A percentile compares a stretch with the other conserved stretches of the same genome.
These are phyloP conservation scores for Akanthomyces dipterigenus DNA, from an alignment of 2,329 filamentous ascomycete genomes.

Conservation along the genomic window DNA sequence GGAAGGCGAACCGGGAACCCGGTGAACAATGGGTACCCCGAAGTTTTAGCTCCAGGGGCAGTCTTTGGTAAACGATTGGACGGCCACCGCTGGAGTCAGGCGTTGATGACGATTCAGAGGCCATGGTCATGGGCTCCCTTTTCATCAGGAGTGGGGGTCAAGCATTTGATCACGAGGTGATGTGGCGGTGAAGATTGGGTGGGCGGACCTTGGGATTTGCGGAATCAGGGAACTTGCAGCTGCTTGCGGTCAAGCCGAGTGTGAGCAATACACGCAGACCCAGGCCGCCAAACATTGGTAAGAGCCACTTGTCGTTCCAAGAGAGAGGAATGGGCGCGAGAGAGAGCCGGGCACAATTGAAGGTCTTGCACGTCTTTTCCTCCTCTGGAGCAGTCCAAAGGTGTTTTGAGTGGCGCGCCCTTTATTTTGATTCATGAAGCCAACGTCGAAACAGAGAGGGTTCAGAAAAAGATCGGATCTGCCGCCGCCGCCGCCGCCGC, in stretches of 20 bases:
- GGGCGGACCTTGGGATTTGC: background rate
- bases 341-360: background rate
- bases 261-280: background rate
- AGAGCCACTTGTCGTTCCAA: background rate
- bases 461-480: conserved; percentile 4
- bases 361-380: background rate
- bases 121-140: background rate
- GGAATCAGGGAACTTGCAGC: background rate
- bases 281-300: too few species aligned
- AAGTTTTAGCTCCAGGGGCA: background rate
- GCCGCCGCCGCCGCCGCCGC: background rate
- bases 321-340: background rate
- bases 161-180: conserved; percentile 1
- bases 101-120: background rate
- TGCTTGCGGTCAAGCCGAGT: background rate
- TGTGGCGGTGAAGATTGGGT: conserved; percentile 1
- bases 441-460: background rate
- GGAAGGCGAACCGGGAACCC: conserved; percentile 3
- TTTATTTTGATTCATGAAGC: background rate
- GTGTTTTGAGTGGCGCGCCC: background rate
- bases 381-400: background rate
- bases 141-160: background rate
- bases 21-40: background rate
- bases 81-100: background rate
- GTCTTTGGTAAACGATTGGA: background rate